These are phyloP conservation scores for Xylaria curta DNA, from an alignment of 495 filamentous ascomycete genomes.

Conservation along the genomic window DNA sequence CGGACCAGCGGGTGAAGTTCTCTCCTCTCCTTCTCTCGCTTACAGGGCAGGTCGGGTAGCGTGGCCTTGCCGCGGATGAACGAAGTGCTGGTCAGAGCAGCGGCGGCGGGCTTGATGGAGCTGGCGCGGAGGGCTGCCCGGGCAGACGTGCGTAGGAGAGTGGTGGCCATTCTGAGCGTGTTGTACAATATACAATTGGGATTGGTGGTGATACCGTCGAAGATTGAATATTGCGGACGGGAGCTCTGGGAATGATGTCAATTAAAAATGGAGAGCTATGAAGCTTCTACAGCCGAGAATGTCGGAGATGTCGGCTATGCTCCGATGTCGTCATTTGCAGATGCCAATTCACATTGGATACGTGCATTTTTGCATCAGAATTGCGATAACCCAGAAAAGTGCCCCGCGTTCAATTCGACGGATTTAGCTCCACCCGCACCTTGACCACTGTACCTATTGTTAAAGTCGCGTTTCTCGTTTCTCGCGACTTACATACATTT, in stretches of 20 bases:
- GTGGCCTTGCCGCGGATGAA: constrained; percentile 89
- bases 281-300: neutral
- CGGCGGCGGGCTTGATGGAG: constrained; percentile 53
- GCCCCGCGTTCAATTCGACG: neutral
- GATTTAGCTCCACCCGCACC: no score
- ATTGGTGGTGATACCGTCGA: constrained; percentile 2
- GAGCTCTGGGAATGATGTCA: constrained; percentile 23
- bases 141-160: constrained; percentile 58
- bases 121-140: constrained; percentile 53
- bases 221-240: neutral
- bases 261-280: neutral
- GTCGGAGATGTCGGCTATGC: constrained; percentile 6
- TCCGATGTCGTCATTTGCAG: constrained; percentile 3
- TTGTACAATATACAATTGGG: neutral
- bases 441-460: no score
- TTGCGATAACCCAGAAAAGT: neutral
- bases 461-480: neutral
- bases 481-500: no score
- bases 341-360: neutral
- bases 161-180: constrained; percentile 56
- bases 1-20: neutral
- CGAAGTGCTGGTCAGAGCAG: constrained; percentile 69
- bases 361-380: neutral
- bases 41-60: constrained; percentile 93
- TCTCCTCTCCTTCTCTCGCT: constrained; percentile 34